These are phyloP conservation scores for Paecilomyces formosus DNA, from an alignment of 2,329 filamentous ascomycete genomes.

Conservation along the genomic window DNA sequence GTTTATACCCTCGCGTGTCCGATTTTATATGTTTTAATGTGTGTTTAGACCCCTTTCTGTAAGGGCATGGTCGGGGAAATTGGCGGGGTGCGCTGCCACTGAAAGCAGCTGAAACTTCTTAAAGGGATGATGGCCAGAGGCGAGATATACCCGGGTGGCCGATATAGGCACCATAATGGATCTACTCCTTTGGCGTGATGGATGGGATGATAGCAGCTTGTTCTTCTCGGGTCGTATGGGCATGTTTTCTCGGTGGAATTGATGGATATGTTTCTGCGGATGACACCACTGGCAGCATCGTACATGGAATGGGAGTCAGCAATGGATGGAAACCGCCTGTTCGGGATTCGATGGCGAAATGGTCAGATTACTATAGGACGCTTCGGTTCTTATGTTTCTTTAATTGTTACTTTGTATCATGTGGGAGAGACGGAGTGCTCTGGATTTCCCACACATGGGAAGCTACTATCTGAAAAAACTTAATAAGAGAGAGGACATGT, in stretches of 20 bases:
- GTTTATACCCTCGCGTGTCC: slow-evolving; percentile 2
- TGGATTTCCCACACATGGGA: too few relatives aligned
- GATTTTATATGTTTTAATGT: slow-evolving; percentile 1
- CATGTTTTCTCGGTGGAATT: not conserved
- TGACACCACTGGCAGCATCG: not conserved
- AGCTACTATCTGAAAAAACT: too few relatives aligned
- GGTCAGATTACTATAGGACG: not conserved
- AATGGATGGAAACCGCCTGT: not conserved
- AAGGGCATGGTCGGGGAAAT: not conserved
- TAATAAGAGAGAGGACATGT: too few relatives aligned
- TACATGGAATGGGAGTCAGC: not conserved
- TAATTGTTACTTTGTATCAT: not conserved
- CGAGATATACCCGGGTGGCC: not conserved
- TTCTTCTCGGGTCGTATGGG: not conserved
- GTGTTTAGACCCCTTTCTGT: not conserved
- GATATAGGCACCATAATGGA: not conserved
- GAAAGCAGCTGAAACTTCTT: not conserved
- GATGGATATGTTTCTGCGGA: not conserved
- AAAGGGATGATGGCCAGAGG: not conserved
- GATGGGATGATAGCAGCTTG: not conserved
- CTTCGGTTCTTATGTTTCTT: not conserved
- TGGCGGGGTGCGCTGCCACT: not conserved
- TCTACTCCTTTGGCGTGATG: not conserved
- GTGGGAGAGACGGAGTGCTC: not conserved
- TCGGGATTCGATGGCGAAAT: not conserved